phyloP scores from a whole-genome alignment of 208 protist genomes.

The Crithidia sp. region DNA sequence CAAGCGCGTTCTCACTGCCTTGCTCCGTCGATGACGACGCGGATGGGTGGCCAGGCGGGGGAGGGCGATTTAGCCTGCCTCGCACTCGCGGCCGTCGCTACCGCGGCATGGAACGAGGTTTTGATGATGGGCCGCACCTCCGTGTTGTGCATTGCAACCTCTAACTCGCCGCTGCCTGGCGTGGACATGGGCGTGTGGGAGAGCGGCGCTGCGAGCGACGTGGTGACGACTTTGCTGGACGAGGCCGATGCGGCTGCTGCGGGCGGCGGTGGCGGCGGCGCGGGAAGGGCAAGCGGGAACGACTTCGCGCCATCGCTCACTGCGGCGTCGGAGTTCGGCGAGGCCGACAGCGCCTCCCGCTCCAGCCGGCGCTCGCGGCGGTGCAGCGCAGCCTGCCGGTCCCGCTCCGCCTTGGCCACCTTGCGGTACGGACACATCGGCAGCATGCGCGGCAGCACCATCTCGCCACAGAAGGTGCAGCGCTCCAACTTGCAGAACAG shows the following conservation, averaged over 20 bases:
- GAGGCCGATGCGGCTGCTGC: neutral
- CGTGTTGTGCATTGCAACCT: neutral
- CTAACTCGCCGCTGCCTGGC: neutral
- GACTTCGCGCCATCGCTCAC: neutral
- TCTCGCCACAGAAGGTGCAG: slow-evolving; percentile 75
- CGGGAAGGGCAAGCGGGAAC: neutral
- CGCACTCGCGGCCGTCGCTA: too few relatives aligned
- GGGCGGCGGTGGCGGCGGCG: neutral
- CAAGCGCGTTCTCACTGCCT: neutral
- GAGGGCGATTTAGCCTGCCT: neutral
- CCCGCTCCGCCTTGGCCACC: slow-evolving; percentile 55
- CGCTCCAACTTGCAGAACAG: slow-evolving; percentile 62
- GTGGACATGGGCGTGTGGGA: neutral
- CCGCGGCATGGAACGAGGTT: neutral
- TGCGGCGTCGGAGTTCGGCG: neutral
- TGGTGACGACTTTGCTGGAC: neutral
- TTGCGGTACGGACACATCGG: slow-evolving; percentile 66
- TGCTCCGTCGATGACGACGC: neutral
- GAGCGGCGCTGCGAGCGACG: slow-evolving; percentile 1
- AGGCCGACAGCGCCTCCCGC: slow-evolving; percentile 1
- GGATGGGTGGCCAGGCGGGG: too few relatives aligned
- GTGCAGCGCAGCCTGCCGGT: slow-evolving; percentile 34
- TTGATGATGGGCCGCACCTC: slow-evolving; percentile 14
- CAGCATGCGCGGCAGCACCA: slow-evolving; percentile 75
- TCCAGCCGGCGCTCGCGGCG: slow-evolving; percentile 20